Evolutionary conservation across 1,284 basidiomycete species (phyloP).

Genomic region (Puccinia hordei): DNA sequence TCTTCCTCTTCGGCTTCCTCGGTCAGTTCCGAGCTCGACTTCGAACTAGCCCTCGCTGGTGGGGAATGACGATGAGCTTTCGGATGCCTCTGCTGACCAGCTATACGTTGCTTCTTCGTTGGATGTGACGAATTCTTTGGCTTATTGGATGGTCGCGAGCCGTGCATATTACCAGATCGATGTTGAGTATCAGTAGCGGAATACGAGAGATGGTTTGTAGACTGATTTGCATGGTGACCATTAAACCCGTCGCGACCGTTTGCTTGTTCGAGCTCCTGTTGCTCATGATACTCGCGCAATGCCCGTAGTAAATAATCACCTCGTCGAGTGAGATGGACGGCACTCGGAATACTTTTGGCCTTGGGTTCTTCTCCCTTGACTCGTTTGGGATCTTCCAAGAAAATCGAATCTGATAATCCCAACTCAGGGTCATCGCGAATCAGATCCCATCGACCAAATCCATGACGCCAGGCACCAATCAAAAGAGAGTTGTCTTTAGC

Average conservation of each 20-base stretch:
- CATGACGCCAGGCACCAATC: conserved; percentile 88
- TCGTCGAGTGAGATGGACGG: conserved; percentile 93
- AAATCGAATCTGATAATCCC: conserved; percentile 86
- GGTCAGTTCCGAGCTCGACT: conserved; percentile 58
- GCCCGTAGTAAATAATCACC: conserved; percentile 90
- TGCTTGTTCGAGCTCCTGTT: conserved; percentile 59
- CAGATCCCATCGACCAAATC: conserved; percentile 95
- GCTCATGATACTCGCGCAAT: conserved; percentile 88
- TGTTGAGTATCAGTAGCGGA: conserved; percentile 38
- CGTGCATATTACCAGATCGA: conserved; percentile 31
- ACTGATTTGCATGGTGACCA: background rate
- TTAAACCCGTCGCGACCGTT: conserved; percentile 27
- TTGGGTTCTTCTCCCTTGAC: conserved; percentile 66
- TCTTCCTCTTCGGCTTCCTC: conserved; percentile 46
- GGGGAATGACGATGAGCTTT: conserved; percentile 65
- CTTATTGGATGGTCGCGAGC: conserved; percentile 35
- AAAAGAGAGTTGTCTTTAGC: conserved; percentile 91
- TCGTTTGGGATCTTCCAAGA: conserved; percentile 86
- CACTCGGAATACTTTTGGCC: conserved; percentile 83
- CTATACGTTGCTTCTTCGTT: conserved; percentile 59
- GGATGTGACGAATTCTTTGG: conserved; percentile 63
- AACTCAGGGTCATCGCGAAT: conserved; percentile 87
- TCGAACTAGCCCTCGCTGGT: conserved; percentile 62
- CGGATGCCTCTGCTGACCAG: background rate
- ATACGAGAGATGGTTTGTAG: conserved; percentile 43